Evolutionary conservation across 345 rosid species (phyloP), one percentile per base, ranked within the genome.

Genomic region (Melastoma malabathricum): DNA sequence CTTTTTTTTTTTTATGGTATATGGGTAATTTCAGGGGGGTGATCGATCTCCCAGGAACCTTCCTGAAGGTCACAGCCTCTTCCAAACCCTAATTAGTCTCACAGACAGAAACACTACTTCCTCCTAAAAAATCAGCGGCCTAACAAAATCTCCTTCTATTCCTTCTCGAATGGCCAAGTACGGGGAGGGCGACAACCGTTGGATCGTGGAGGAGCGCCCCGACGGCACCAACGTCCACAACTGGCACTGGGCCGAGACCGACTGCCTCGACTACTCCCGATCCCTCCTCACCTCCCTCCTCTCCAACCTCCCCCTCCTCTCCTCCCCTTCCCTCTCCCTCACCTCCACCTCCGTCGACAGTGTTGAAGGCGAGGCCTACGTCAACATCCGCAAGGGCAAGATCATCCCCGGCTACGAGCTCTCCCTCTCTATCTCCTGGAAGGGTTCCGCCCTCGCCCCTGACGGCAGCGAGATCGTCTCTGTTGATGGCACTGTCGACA

Each of bases 211-310:
- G 46, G 99, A 88, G 25, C 75, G 99, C 50, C 52, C 88, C n/a
- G 97, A 92, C 74, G 99, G 97, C 38, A 73, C 99, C 64, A 92
- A 92, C 60, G 97, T 88, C 48, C 95, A 92, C 62, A 87, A 87
- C 76, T 88, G 99, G 99, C 98, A 92, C 82, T 92, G 97, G 98
- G 68, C 97, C 1, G 99, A 92, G 64, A 92, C 97, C 38, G 74
- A 92, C 47, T 92, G 99, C 56, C 71, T 92, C 9, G 94, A 82
- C n/a, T 92, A 94, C 94, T 81, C 98, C 12, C 74, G 88, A 2
- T 77, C 51, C 52, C 69, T 82, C 56, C n/a, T 92, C 73, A 62
- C 63, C 69, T 56, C 64, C n/a, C 77, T 68, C 9, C 72, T 92
- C 19, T 60, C 93, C 23, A 52, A 68, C 57, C 59, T 73, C 20